phyloP scores from a whole-genome alignment of 257 asterid genomes.

The Forsythia viridissima region DNA sequence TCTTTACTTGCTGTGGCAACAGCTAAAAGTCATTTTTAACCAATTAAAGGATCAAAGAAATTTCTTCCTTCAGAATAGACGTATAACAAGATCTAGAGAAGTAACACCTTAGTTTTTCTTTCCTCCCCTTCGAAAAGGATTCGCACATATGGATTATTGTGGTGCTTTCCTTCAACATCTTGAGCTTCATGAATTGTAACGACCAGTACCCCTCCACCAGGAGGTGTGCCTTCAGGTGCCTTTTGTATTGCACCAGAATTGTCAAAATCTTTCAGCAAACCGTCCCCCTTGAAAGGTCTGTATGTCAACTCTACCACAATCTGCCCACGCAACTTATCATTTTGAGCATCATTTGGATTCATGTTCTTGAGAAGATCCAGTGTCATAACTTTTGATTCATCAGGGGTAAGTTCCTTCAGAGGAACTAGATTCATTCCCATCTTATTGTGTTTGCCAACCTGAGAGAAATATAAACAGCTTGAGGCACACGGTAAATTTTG shows the following conservation, averaged over 20 bases:
- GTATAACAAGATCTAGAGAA: background rate
- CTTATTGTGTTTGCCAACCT: conserved; percentile 92
- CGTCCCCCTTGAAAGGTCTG: conserved; percentile 91
- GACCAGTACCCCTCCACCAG: conserved; percentile 83
- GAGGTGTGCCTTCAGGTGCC: conserved; percentile 87
- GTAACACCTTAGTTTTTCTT: conserved; percentile 85
- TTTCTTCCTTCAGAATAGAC: background rate
- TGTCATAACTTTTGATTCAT: conserved; percentile 66
- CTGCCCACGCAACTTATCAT: conserved; percentile 89
- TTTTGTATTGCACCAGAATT: conserved; percentile 52
- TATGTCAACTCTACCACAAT: conserved; percentile 76
- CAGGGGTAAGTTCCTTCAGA: conserved; percentile 74
- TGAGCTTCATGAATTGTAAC: conserved; percentile 87
- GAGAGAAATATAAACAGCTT: conserved; percentile 15
- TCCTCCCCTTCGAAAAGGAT: conserved; percentile 83
- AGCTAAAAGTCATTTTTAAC: background rate
- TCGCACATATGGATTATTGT: conserved; percentile 87
- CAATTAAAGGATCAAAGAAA: background rate
- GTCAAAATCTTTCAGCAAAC: conserved; percentile 44
- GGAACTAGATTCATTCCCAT: conserved; percentile 92
- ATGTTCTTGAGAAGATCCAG: conserved; percentile 75
- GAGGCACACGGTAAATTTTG: background rate
- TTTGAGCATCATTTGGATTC: conserved; percentile 74
- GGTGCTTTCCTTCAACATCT: conserved; percentile 98
- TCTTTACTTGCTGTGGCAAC: conserved; percentile 76